Percentiles rank a stretch among this genome's conserved stretches.
These are phyloP conservation scores for Triadica sebifera DNA, from an alignment of 345 rosid species.

Conservation along the genomic window DNA sequence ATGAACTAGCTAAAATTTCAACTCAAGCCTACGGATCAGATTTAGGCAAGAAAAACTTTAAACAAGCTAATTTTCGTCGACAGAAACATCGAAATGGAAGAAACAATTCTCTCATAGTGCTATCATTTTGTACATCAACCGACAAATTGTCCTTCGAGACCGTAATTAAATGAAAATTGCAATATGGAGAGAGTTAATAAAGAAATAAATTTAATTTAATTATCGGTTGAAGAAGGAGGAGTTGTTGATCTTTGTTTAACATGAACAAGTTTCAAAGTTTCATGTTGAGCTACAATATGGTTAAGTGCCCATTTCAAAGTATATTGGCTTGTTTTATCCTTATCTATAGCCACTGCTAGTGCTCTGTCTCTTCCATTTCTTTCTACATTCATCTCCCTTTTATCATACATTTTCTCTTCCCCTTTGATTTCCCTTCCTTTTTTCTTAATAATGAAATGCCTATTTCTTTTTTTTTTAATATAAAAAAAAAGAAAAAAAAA, in stretches of 20 bases:
- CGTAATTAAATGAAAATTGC: background rate
- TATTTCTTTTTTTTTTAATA: no score
- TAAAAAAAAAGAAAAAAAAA: no score
- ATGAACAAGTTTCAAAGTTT: slow-evolving; percentile 53
- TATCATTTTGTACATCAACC: slow-evolving; percentile 24
- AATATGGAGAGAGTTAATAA: background rate
- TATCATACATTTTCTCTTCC: background rate
- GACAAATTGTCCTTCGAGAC: slow-evolving; percentile 5
- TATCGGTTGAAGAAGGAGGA: background rate
- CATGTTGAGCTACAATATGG: slow-evolving; percentile 11
- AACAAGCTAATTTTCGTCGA: slow-evolving; percentile 49
- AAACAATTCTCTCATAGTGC: slow-evolving; percentile 30
- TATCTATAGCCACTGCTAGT: slow-evolving; percentile 26
- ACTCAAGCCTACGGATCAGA: no score
- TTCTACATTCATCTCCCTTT: background rate
- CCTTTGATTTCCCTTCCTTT: no score
- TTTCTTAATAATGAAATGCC: no score
- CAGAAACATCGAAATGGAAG: slow-evolving; percentile 61
- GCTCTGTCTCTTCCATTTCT: background rate
- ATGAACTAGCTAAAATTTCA: no score
- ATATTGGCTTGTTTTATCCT: slow-evolving; percentile 19
- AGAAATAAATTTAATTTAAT: background rate
- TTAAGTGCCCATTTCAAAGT: slow-evolving; percentile 27
- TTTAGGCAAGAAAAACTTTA: background rate
- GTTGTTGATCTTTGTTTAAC: slow-evolving; percentile 37